phyloP scores from a whole-genome alignment of 352 stramenopile genomes.

The Globisporangium polare region DNA sequence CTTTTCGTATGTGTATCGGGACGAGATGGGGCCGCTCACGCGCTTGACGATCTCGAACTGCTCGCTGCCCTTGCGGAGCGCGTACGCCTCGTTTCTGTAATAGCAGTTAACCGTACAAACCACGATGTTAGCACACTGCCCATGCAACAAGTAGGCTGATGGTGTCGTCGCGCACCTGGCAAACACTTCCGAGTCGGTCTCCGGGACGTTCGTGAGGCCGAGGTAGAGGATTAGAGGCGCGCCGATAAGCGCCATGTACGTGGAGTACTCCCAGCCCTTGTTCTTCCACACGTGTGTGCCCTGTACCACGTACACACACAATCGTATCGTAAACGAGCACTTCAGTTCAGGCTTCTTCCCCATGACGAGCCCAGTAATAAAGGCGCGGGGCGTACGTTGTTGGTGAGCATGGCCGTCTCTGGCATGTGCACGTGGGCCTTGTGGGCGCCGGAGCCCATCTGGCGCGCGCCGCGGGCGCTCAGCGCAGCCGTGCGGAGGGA shows the following conservation, averaged over 20 bases:
- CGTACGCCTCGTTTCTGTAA: constrained; percentile 58
- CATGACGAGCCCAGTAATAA: neutral
- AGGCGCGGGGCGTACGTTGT: constrained; percentile 52
- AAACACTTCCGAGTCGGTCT: constrained; percentile 83
- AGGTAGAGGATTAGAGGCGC: constrained; percentile 71
- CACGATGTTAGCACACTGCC: neutral
- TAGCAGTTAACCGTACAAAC: no score
- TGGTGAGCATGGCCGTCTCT: constrained; percentile 85
- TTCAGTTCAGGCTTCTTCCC: neutral
- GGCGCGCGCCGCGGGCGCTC: constrained; percentile 31
- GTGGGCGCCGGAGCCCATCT: constrained; percentile 49
- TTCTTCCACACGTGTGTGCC: constrained; percentile 72
- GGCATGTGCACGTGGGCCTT: constrained; percentile 69
- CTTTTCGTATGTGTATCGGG: constrained; percentile 48
- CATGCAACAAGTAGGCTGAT: neutral
- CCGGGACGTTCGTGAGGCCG: constrained; percentile 71
- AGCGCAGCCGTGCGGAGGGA: constrained; percentile 27
- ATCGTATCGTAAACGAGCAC: neutral
- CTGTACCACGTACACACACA: constrained; percentile 21
- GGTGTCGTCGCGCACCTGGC: constrained; percentile 39
- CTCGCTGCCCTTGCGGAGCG: constrained; percentile 44
- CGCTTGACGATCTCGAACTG: constrained; percentile 41
- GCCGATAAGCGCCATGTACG: constrained; percentile 70
- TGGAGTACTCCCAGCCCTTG: constrained; percentile 84
- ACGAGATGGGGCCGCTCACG: constrained; percentile 37